Conservation (phyloP, 1,284 basidiomycete genomes). For the Violaceomyces palustris region DNA sequence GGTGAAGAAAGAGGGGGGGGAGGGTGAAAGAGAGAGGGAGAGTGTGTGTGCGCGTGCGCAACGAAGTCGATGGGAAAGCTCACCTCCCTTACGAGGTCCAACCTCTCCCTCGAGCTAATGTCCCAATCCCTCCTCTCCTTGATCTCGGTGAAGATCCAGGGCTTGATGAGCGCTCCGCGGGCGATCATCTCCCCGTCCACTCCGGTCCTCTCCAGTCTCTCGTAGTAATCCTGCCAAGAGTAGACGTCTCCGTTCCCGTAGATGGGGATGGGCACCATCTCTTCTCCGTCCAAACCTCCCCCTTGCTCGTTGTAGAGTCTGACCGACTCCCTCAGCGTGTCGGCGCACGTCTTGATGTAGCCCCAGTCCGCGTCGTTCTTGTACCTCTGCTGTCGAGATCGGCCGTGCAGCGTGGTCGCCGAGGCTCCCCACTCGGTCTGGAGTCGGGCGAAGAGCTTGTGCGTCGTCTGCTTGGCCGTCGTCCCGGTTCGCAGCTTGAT, state of each 20-base stretch:
- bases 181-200: conserved; percentile 95
- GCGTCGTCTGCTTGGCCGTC: conserved; percentile 59
- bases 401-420: conserved; percentile 85
- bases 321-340: conserved; percentile 66
- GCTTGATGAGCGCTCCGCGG: conserved; percentile 87
- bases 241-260: conserved; percentile 95
- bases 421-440: conserved; percentile 69
- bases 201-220: conserved; percentile 67
- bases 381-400: conserved; percentile 51
- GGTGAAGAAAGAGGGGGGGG: too few relatives aligned
- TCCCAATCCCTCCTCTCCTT: conserved; percentile 80
- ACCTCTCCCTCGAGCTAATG: conserved; percentile 80
- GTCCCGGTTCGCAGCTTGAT: conserved; percentile 86
- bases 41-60: too few relatives aligned
- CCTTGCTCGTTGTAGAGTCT: conserved; percentile 40
- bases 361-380: conserved; percentile 51
- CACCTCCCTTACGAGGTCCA: conserved; percentile 77
- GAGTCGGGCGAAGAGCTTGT: conserved; percentile 83
- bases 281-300: conserved; percentile 29
- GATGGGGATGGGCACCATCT: conserved; percentile 74
- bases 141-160: conserved; percentile 76
- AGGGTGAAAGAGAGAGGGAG: too few relatives aligned
- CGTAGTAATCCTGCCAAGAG: conserved; percentile 77
- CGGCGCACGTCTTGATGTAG: conserved; percentile 70
- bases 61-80: too few relatives aligned